These are phyloP conservation scores for Calonectria fujianensis DNA, from an alignment of 2,329 filamentous ascomycete genomes.

Conservation along the genomic window DNA sequence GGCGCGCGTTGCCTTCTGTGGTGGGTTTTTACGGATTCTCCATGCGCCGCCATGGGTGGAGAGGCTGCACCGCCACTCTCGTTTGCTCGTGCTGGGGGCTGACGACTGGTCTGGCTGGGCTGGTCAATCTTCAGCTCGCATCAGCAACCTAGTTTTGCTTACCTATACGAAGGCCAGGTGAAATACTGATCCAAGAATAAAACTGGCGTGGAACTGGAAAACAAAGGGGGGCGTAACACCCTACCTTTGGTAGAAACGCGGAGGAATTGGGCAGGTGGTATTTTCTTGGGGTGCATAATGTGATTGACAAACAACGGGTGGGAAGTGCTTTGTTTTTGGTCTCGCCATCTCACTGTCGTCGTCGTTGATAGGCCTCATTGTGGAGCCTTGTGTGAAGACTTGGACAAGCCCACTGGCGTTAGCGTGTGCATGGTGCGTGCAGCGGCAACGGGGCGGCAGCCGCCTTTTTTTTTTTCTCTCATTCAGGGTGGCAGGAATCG, in stretches of 20 bases:
- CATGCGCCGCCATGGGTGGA: constrained; percentile 24
- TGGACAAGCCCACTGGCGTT: constrained; percentile 33
- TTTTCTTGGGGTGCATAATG: constrained; percentile 9
- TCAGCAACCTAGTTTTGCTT: constrained; percentile 14
- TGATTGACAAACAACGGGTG: neutral
- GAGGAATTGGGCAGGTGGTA: constrained; percentile 4
- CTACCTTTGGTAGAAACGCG: neutral
- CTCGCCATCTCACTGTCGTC: constrained; percentile 26
- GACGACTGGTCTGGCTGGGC: constrained; percentile 19
- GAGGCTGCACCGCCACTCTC: constrained; percentile 39
- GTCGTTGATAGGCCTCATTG: constrained; percentile 32
- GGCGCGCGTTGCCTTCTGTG: constrained; percentile 33
- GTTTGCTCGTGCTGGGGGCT: constrained; percentile 31
- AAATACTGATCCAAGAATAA: constrained; percentile 21
- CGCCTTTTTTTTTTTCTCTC: constrained; percentile 1
- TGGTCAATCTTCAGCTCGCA: constrained; percentile 24
- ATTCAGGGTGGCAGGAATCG: constrained; percentile 6
- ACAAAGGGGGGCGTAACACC: neutral
- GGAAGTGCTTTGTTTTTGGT: constrained; percentile 21
- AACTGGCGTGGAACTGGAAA: neutral
- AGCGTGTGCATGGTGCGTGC: constrained; percentile 35
- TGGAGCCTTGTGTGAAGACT: constrained; percentile 34
- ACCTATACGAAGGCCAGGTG: constrained; percentile 30
- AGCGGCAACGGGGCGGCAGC: constrained; percentile 25
- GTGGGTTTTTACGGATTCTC: constrained; percentile 30